Percentiles rank a stretch among this genome's conserved stretches.
phyloP scores from a whole-genome alignment of 2,329 filamentous ascomycete genomes.

The Xylaria sp. region DNA sequence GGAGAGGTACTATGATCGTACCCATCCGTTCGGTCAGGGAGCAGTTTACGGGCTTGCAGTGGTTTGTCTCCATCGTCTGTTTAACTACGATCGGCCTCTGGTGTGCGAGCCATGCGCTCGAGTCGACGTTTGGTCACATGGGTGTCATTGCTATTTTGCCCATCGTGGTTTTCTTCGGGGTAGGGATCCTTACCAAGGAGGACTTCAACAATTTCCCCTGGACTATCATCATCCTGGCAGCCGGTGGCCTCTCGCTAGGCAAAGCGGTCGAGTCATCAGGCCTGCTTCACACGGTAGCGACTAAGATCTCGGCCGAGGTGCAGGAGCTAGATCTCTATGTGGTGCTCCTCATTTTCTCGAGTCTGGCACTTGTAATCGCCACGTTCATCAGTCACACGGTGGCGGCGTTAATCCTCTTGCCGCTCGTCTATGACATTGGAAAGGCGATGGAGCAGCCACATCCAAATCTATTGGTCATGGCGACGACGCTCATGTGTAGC shows the following conservation, averaged over 20 bases:
- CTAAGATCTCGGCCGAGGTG: conserved; percentile 77
- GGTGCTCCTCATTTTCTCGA: conserved; percentile 85
- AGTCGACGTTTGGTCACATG: conserved; percentile 94
- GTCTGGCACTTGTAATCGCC: conserved; percentile 87
- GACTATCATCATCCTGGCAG: conserved; percentile 99
- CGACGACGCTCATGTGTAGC: conserved; percentile 92
- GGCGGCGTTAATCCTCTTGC: conserved; percentile 92
- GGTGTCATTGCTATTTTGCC: conserved; percentile 97
- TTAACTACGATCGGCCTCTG: conserved; percentile 86
- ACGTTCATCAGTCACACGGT: conserved; percentile 99
- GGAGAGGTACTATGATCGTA: conserved; percentile 86
- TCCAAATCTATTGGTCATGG: conserved; percentile 96
- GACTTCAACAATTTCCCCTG: conserved; percentile 99
- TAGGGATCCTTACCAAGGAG: conserved; percentile 95
- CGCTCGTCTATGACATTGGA: conserved; percentile 88
- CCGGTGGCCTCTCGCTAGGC: conserved; percentile 89
- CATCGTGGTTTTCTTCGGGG: conserved; percentile 94
- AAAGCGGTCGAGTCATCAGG: conserved; percentile 95
- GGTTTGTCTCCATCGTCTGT: conserved; percentile 89
- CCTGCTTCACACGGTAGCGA: conserved; percentile 86
- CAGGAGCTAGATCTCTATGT: conserved; percentile 84
- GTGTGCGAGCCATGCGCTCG: conserved; percentile 91
- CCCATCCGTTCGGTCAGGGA: conserved; percentile 92
- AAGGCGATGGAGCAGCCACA: conserved; percentile 86
- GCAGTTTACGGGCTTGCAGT: conserved; percentile 86